phyloP scores from a whole-genome alignment of 768 basidiomycete genomes.

The Amanita rimosa region DNA sequence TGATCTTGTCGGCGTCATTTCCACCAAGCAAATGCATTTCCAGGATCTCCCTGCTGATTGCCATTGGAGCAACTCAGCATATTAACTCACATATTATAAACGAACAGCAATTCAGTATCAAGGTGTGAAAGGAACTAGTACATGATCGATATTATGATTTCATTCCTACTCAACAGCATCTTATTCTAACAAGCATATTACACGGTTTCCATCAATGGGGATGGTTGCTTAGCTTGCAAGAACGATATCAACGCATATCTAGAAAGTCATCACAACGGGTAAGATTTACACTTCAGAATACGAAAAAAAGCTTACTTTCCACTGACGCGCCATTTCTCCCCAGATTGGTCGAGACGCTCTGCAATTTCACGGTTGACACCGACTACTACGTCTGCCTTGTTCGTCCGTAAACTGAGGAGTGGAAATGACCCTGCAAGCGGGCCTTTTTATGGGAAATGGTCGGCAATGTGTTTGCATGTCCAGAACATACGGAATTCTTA shows the following conservation, averaged over 20 bases:
- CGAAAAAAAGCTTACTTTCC: slow-evolving; percentile 47
- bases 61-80: no score
- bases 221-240: not conserved
- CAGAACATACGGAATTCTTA: slow-evolving; percentile 17
- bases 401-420: slow-evolving; percentile 78
- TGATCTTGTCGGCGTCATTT: no score
- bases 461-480: not conserved
- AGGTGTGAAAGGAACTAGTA: no score
- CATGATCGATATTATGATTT: no score
- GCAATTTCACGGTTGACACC: slow-evolving; percentile 64
- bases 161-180: no score
- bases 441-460: slow-evolving; percentile 27
- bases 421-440: slow-evolving; percentile 74
- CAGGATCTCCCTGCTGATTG: no score
- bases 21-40: no score
- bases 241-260: slow-evolving; percentile 7
- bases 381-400: slow-evolving; percentile 91
- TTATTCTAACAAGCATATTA: no score
- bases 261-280: not conserved
- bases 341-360: slow-evolving; percentile 52
- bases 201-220: no score
- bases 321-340: slow-evolving; percentile 65
- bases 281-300: not conserved
- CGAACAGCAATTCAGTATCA: no score
- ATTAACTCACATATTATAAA: no score